Evolutionary conservation across 495 filamentous ascomycete species (phyloP), one percentile per base, ranked within the genome.

Genomic region (Pyrenula massariospora): DNA sequence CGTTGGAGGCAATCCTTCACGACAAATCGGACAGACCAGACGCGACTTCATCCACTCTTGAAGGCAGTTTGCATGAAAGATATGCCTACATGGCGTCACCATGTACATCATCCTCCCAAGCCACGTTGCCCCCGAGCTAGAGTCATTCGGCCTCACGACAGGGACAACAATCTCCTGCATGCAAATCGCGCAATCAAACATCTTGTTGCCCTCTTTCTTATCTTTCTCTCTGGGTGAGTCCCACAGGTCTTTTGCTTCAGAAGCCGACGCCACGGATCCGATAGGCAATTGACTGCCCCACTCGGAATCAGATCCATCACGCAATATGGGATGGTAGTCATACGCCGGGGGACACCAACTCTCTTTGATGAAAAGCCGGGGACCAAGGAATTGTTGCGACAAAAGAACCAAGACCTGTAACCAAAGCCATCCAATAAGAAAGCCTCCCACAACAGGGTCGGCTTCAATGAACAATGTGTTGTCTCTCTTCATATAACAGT

Each of bases 1-100:
- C 65, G 95, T 71, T 56, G 91, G 88, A 55, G 90, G 90, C 60
- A 96, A 70, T 60, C 83, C 82, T 72, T 96, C 92, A 63, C 93
- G 80, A 72, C 93, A 98, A 61, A 96, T 96, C 3, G 93, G 93
- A 75, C 93, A 98, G 70, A 93, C 88, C 65, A 98, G 68, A 56
- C 93, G 73, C 65, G 91, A 89, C 63, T 85, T 79, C 87, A 96
- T 94, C 93, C 93, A 97, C 36, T 89, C 91, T 69, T 97, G 91
- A 63, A 98, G 74, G 66, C 93, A 98, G 53, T 81, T 75, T 51
- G 86, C 94, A 66, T 98, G 93, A 66, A 97, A 98, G 22, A 96
- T 91, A 73, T 98, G 93, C 55, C 89, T 78, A 67, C 93, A 98
- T 31, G 93, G 92, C 54, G 93, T 98, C 22, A 97, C 89, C 93